Conservation (phyloP, 2,329 filamentous ascomycete genomes). For the Colletotrichum gigasporum region DNA sequence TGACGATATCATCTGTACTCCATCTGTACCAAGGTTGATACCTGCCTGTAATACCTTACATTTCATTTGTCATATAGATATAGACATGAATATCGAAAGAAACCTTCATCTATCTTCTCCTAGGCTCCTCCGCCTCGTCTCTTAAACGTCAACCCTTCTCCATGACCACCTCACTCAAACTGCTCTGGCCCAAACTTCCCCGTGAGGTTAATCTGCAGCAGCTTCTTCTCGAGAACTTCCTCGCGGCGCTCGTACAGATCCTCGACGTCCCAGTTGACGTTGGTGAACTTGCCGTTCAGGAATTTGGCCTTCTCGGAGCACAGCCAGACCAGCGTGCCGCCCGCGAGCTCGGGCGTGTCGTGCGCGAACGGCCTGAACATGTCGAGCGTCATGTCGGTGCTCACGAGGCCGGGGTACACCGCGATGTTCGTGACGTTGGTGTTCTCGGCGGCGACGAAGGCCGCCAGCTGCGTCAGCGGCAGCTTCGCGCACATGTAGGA, state of each 20-base stretch:
- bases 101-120: no score
- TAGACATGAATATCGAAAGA: no score
- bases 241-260: constrained; percentile 35
- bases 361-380: constrained; percentile 38
- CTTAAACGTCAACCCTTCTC: no score
- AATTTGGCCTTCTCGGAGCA: constrained; percentile 41
- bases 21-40: constrained; percentile 25
- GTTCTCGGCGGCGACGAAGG: constrained; percentile 42
- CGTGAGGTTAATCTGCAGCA: constrained; percentile 12
- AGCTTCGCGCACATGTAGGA: constrained; percentile 43
- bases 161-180: constrained; percentile 5
- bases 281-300: constrained; percentile 42
- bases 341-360: constrained; percentile 40
- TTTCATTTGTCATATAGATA: constrained; percentile 4
- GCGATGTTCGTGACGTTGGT: constrained; percentile 38
- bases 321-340: constrained; percentile 39
- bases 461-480: constrained; percentile 40
- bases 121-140: no score
- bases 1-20: constrained; percentile 10
- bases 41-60: constrained; percentile 23
- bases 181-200: constrained; percentile 11
- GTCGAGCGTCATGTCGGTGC: constrained; percentile 39
- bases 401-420: constrained; percentile 44
- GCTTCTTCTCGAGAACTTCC: constrained; percentile 10
- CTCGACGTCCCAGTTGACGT: constrained; percentile 47